Base-by-base conservation (phyloP, 1,284 basidiomycete genomes). In the Veloboletus limbatus region DNA sequence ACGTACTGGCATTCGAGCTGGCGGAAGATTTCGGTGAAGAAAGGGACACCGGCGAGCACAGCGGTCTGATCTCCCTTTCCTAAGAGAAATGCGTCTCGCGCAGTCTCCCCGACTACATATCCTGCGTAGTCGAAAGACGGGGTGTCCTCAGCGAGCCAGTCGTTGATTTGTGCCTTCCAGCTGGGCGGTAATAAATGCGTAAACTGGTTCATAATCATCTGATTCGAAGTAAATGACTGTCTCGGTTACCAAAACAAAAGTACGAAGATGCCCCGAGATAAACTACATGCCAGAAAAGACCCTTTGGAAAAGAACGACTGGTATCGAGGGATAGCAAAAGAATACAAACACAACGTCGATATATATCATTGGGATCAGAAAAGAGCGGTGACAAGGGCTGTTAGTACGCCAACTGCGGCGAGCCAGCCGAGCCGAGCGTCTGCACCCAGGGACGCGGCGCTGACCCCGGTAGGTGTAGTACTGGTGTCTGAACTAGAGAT, bases 91-190 rank as follows among this genome's bases (percentile, higher is more conserved):
- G 97, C 97, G 63, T 90, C 85, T 44, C 92, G 85, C 38, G 79
- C 72, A 7, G 79, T 85, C 59, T 98, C 95, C 16, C 97, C 97
- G 11, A 99, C 97, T 27, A 99, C 94, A 63, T 90, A 98, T 3
- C 97, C 97, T 28, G 90, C 96, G 65, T 93, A 98, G 70, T 99
- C 96, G 60, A 98, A 97, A 1, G 91, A 94, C 2, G 96, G 97
- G 0, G 88, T 92, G 66, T 99, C 96, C 69, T 99, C 96, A 13
- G 82, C 80, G 16, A 97, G 81, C 97, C 96, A 99, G 14, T 69
- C 71, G 2, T 79, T 71, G 43, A 99, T 79, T 56, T 90, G 84
- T 2, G 77, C 60, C 65, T 88, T 94, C 95, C 95, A 97, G 58
- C 84, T 91, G 0, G 92, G 90, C 34, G 95, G 93, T 10, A 97